Evolutionary conservation across 140 eudicot genomes (phyloP).

Genomic region (Cichorium intybus): DNA sequence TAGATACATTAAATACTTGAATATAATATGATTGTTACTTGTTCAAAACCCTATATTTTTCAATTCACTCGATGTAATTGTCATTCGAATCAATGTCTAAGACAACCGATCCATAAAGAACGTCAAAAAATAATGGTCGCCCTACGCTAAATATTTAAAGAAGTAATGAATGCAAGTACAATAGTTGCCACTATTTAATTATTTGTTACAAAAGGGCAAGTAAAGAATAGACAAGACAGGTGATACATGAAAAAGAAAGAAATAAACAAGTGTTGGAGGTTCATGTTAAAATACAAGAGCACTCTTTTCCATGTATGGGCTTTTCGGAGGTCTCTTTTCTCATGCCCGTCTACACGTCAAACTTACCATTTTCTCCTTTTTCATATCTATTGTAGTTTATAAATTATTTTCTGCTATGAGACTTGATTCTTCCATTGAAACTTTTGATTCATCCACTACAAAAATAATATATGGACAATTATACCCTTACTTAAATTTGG

Average conservation of each 20-base stretch:
- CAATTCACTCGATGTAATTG: too few species aligned
- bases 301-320: constrained; percentile 56
- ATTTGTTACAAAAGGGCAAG: constrained; percentile 17
- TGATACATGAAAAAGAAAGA: constrained; percentile 18
- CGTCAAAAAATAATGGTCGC: not conserved
- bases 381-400: not conserved
- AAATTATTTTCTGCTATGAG: not conserved
- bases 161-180: not conserved
- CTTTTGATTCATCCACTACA: too few species aligned
- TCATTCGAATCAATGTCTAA: too few species aligned
- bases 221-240: constrained; percentile 37
- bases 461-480: too few species aligned
- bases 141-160: not conserved
- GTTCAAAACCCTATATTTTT: too few species aligned
- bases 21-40: too few species aligned
- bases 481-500: too few species aligned
- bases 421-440: too few species aligned
- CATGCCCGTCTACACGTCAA: constrained; percentile 17
- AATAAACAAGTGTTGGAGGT: constrained; percentile 26
- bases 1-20: too few species aligned
- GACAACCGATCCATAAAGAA: too few species aligned
- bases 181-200: too few species aligned
- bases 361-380: constrained; percentile 16
- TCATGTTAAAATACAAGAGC: constrained; percentile 40
- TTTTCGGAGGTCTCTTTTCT: constrained; percentile 33